Evolutionary conservation across 2,329 filamentous ascomycete genomes (phyloP), one percentile per base, ranked within the genome.

Genomic region (Xylariaceae sp.): DNA sequence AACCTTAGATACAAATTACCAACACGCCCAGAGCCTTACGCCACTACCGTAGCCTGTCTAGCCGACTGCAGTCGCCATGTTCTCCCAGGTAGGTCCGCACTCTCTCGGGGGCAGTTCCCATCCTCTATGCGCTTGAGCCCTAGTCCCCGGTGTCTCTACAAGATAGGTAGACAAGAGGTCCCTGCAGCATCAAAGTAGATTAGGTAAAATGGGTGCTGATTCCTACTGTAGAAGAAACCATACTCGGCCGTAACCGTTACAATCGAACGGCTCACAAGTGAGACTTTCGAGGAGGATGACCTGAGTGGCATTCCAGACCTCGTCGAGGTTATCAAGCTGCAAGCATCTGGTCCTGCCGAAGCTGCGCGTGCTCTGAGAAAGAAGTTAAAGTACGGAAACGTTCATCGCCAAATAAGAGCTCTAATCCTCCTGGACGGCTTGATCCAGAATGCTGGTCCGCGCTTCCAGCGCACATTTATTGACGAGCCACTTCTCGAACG

Each of bases 301-400:
- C 81, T 96, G 33, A 89, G 91, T 67, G 95, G 94, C 21, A 92
- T 99, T 63, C 91, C 94, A 36, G 93, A 98, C 68, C 86, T 99
- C 21, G 91, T 98, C 62, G 95, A 99, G 75, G 92, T 95, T 54
- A 91, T 99, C 72, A 89, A 90, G 64, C 86, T 99, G 57, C 95
- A 99, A 75, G 82, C 84, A 23, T 90, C 90, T 6, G 95, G 95
- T 0, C 92, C 95, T 1, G 84, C 86, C 11, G 95, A 99, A 79
- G 93, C 93, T 57, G 92, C 94, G 51, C 87, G 95, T 70, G 93
- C 95, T 44, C 85, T 99, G 67, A 87, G 95, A 59, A 99, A 99
- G 84, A 98, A 98, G 80, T 85, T 99, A 82, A 99, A 99, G 79
- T 98, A 99, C 75, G 95, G 95, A 67, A 96, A 87, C 69, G 82